Base-by-base conservation (phyloP, 495 filamentous ascomycete species). In the Acidiella bohemica region DNA sequence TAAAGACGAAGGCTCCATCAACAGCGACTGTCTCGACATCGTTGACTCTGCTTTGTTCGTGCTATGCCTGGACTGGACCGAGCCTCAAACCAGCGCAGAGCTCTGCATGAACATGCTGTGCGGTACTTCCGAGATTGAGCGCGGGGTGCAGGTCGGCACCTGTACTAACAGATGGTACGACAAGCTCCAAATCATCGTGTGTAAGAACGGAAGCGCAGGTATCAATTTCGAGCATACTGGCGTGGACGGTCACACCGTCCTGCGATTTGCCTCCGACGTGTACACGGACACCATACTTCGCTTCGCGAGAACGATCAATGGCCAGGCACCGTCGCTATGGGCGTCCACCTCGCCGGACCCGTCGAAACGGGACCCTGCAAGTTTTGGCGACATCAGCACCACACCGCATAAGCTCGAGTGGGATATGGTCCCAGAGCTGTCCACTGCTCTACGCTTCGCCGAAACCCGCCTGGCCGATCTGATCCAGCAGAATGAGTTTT, bases 221-320 rank as follows among this genome's bases (percentile, higher is more conserved):
- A 96, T 97, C 74, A 97, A 97, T 60, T 95, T 96, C 48, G 90
- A 97, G 57, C 90, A 97, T 57, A 97, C 90, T 0, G 92, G 92
- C 49, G 90, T 97, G 5, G 90, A 97, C 56, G 90, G 90, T 11
- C 90, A 97, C 55, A 97, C 90, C 1, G 92, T 97, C 4, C 69
- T 97, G 32, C 81, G 90, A 12, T 93, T 97, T 55, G 90, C 92
- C 24, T 90, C 81, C 47, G 90, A 97, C 56, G 66, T 97, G 31
- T 97, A 96, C 61, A 96, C 90, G 0, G 92, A 97, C 61, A 97
- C 90, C 23, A 96, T 97, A 46, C 76, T 97, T 8, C 83, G 90
- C 9, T 97, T 94, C 50, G 90, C 92, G 0, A 76, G 81, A 47
- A 88, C 84, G 16, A 97, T 97, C 70, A 96, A 96, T 54, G 90